These are phyloP conservation scores for Chlorella variabilis DNA, from an alignment of 163 green algal species.

Conservation along the genomic window DNA sequence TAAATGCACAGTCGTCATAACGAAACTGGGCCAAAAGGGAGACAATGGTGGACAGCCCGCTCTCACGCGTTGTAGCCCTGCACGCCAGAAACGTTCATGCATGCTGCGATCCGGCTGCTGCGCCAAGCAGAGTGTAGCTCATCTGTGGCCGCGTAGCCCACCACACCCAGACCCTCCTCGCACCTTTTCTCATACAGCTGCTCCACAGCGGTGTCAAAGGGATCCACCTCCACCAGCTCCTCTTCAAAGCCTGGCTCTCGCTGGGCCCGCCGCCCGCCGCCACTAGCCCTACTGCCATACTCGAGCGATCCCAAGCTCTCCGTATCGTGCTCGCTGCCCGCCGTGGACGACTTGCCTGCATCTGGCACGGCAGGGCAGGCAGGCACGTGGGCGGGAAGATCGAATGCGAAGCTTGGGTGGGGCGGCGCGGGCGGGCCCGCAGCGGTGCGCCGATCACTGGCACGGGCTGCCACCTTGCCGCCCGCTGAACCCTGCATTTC, in stretches of 20 bases:
- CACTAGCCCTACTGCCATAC: not conserved
- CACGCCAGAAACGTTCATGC: not conserved
- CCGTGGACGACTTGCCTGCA: slow-evolving; percentile 12
- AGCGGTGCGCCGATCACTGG: too few relatives aligned
- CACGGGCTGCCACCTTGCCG: too few relatives aligned
- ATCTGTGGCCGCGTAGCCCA: too few relatives aligned
- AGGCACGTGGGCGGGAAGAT: too few relatives aligned
- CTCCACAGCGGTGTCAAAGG: slow-evolving; percentile 47
- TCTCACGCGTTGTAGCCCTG: slow-evolving; percentile 14
- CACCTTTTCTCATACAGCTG: slow-evolving; percentile 60
- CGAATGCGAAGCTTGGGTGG: not conserved
- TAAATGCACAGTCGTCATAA: slow-evolving; percentile 16
- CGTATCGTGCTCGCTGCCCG: slow-evolving; percentile 2
- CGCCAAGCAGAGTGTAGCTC: too few relatives aligned
- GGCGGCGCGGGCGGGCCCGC: too few relatives aligned
- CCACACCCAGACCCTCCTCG: not conserved
- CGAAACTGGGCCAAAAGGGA: not conserved
- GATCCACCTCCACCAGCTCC: slow-evolving; percentile 39
- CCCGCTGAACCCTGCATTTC: too few relatives aligned
- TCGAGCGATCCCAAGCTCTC: slow-evolving; percentile 10
- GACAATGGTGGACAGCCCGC: slow-evolving; percentile 23
- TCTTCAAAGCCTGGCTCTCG: slow-evolving; percentile 11
- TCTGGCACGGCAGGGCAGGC: not conserved
- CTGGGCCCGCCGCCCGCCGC: slow-evolving; percentile 3
- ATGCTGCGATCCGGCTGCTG: not conserved